Evolutionary conservation across 2,329 filamentous ascomycete species (phyloP).

Genomic region (Botrytis cinerea): DNA sequence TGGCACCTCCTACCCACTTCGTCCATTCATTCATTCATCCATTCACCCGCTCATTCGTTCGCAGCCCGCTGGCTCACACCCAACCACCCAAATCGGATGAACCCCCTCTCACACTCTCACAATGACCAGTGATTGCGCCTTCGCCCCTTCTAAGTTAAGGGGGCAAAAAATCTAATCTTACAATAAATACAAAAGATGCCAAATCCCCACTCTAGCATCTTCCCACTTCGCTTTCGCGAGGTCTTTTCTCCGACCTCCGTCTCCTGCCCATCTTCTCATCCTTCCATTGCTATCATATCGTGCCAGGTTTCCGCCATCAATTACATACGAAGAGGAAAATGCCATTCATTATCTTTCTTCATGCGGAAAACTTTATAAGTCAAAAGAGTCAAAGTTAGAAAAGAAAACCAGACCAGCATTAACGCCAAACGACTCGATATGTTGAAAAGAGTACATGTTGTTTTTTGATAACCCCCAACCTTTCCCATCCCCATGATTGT

Average conservation of each 20-base stretch:
- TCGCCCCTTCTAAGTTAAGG: neutral
- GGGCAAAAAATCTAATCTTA: conserved; percentile 1
- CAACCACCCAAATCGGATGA: neutral
- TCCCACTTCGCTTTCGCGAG: neutral
- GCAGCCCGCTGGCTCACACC: neutral
- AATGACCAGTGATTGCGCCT: neutral
- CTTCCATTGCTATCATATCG: conserved; percentile 10
- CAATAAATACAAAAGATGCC: conserved; percentile 15
- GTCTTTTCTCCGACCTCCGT: neutral
- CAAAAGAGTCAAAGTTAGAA: neutral
- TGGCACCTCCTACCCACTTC: neutral
- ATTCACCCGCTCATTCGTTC: neutral
- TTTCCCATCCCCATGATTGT: conserved; percentile 17
- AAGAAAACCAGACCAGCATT: conserved; percentile 25
- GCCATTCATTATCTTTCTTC: conserved; percentile 8
- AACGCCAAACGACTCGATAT: conserved; percentile 37
- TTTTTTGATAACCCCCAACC: conserved; percentile 32
- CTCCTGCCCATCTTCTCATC: neutral
- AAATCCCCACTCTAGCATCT: conserved; percentile 3
- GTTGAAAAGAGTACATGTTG: conserved; percentile 41
- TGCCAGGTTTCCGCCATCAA: neutral
- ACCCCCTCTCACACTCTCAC: neutral
- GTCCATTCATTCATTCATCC: neutral
- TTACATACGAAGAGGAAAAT: conserved; percentile 3
- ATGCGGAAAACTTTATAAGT: neutral